Base-by-base conservation (phyloP, 1,139 yeast species). In the Torulaspora pretoriensis region DNA sequence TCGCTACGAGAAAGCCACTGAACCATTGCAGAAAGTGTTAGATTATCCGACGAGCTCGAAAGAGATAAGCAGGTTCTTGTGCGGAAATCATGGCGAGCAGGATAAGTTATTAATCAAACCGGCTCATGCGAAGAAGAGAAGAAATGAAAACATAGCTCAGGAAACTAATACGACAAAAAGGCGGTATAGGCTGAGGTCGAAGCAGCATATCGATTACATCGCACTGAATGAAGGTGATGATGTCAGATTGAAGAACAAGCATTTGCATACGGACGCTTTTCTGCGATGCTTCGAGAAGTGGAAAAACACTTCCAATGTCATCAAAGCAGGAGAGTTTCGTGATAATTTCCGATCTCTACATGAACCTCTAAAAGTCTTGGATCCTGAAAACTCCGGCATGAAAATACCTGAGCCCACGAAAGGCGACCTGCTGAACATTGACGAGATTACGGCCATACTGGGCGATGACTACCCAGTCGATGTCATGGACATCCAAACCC, bases 401-500 rank as follows among this genome's bases (percentile, higher is more conserved):
- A 70, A 64, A 3, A 64, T 80, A 61, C 52, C 60, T 3, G 66
- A 77, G 6, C 83, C 83, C 0, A 47, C 48, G 10, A 64, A 59
- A 3, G 48, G 49, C 8, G 12, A 12, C 8, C 31, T 38, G 14
- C 17, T 55, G 17, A 49, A 55, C 9, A 60, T 57, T 3, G 75
- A 77, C 40, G 70, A 77, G 47, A 75, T 88, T 1, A 72, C 85
- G 0, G 73, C 74, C 3, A 62, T 71, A 23, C 75, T 87, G 17
- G 96, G 96, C 0, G 74, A 67, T 1, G 84, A 81, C 33, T 67
- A 70, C 2, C 75, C 77, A 0, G 75, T 89, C 1, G 95, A 88
- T 49, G 96, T 89, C 1, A 86, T 87, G 94, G 96, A 89, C 60
- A 96, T 88, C 4, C 73, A 86, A 14, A 82, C 95, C 0, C 97